These are phyloP conservation scores for Carex cristatella DNA, from an alignment of 176 grass and related monocot genomes.

Conservation along the genomic window DNA sequence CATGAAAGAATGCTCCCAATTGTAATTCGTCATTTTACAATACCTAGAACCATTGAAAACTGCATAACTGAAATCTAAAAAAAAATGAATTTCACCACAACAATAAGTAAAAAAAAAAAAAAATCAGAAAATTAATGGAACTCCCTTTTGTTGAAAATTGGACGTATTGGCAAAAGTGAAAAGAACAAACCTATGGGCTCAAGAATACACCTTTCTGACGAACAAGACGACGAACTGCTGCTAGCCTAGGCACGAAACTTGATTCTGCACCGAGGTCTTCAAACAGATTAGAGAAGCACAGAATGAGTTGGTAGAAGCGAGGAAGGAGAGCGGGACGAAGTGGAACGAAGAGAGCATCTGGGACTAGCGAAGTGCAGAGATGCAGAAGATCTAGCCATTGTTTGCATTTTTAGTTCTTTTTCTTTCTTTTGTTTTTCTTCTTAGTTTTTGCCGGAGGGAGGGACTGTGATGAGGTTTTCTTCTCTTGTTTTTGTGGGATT, in stretches of 20 bases:
- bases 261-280: neutral
- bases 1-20: too few species aligned
- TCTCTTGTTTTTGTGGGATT: neutral
- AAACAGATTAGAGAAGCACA: neutral
- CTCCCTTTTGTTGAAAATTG: too few species aligned
- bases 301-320: neutral
- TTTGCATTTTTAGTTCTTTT: neutral
- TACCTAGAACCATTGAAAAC: too few species aligned
- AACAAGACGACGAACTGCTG: neutral
- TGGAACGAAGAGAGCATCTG: neutral
- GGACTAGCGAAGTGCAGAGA: neutral
- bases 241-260: neutral
- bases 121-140: too few species aligned
- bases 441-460: neutral
- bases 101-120: too few species aligned
- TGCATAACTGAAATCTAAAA: too few species aligned
- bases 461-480: neutral
- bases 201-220: slow-evolving; percentile 52
- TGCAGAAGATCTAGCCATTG: slow-evolving; percentile 14
- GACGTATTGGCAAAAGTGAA: neutral
- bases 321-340: neutral
- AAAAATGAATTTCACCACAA: too few species aligned
- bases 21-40: too few species aligned
- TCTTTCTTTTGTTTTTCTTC: neutral
- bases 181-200: slow-evolving; percentile 44